Evolutionary conservation across 805 yeast species (phyloP).

Genomic region (Ogataea nitratoaversa): DNA sequence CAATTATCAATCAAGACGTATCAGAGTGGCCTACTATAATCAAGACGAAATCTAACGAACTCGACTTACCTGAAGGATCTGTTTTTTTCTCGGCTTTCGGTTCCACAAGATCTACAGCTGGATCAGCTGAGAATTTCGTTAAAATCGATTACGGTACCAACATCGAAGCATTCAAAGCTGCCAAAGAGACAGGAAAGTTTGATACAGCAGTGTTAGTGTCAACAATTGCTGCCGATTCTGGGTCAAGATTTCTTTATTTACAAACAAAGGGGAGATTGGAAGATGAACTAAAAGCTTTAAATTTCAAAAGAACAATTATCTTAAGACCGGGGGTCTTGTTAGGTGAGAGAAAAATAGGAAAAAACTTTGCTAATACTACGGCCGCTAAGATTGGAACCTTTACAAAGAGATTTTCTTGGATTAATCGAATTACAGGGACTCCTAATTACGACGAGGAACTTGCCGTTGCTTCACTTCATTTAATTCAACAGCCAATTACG

Average conservation of each 20-base stretch:
- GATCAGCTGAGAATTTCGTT: constrained; percentile 64
- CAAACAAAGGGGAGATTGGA: constrained; percentile 76
- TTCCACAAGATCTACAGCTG: constrained; percentile 70
- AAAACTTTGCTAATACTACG: constrained; percentile 31
- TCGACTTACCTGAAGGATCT: constrained; percentile 31
- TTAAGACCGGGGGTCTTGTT: constrained; percentile 72
- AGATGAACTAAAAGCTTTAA: constrained; percentile 54
- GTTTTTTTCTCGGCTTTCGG: constrained; percentile 66
- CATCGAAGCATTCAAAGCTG: constrained; percentile 63
- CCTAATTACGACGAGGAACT: constrained; percentile 67
- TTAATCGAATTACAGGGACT: constrained; percentile 29
- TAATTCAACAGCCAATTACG: constrained; percentile 20
- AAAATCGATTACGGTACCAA: constrained; percentile 75
- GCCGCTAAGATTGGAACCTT: constrained; percentile 33
- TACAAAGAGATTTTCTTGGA: constrained; percentile 29
- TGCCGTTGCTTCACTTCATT: constrained; percentile 43
- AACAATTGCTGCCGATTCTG: constrained; percentile 55
- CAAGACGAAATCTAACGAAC: constrained; percentile 17
- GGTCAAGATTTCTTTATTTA: constrained; percentile 57
- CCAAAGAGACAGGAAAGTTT: constrained; percentile 59
- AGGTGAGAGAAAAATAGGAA: constrained; percentile 68
- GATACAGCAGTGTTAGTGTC: constrained; percentile 66
- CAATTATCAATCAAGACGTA: constrained; percentile 43
- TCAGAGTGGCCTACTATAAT: constrained; percentile 47
- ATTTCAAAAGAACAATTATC: constrained; percentile 69